Evolutionary conservation across 148 eudicot species (phyloP).

Genomic region (Rhododendron vialii): DNA sequence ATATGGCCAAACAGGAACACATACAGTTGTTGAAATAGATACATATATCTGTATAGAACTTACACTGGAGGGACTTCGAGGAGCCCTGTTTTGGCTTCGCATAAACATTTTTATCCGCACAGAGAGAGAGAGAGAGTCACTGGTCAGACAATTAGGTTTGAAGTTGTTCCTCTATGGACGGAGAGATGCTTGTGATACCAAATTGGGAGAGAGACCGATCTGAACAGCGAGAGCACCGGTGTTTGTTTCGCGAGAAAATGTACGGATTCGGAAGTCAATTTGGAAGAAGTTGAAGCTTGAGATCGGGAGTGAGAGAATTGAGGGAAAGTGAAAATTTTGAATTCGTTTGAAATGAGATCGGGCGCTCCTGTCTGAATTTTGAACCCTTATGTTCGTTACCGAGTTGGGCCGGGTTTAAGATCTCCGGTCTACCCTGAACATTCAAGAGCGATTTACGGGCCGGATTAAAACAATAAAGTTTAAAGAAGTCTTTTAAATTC

Average conservation of each 20-base stretch:
- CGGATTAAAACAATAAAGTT: too few relatives aligned
- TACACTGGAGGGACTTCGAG: constrained; percentile 40
- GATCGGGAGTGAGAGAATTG: background rate
- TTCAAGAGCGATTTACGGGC: too few relatives aligned
- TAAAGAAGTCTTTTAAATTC: too few relatives aligned
- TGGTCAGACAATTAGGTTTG: background rate
- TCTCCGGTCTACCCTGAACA: background rate
- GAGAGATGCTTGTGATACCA: background rate
- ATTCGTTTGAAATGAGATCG: constrained; percentile 7
- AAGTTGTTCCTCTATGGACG: background rate
- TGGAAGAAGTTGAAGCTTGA: constrained; percentile 9
- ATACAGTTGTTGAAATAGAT: background rate
- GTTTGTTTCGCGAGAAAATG: background rate
- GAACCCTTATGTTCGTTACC: background rate
- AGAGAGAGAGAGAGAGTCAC: background rate
- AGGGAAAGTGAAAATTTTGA: background rate
- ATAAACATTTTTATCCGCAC: constrained; percentile 24
- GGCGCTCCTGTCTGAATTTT: background rate
- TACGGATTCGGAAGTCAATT: background rate
- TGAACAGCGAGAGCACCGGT: constrained; percentile 8
- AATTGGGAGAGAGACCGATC: background rate
- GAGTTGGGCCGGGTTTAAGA: background rate
- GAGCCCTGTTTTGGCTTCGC: constrained; percentile 45
- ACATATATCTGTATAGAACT: background rate
- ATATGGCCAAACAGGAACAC: background rate